Conservation (phyloP, 1,284 basidiomycete genomes). For the Apiotrichum gracile region DNA sequence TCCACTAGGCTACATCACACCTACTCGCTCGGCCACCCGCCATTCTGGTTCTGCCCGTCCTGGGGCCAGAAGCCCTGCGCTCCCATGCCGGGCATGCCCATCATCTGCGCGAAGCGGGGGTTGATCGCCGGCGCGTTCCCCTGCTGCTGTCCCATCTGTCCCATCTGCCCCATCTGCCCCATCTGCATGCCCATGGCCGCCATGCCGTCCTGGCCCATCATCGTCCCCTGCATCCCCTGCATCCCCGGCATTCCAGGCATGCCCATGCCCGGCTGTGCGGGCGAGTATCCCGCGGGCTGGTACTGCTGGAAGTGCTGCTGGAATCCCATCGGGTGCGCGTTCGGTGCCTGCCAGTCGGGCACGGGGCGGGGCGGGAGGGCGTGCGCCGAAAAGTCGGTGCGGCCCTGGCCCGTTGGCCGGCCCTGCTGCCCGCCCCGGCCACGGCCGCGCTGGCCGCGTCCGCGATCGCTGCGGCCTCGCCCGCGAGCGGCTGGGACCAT, state of each 20-base stretch:
- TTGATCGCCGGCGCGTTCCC: conserved; percentile 38
- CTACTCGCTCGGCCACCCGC: background rate
- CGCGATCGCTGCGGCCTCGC: conserved; percentile 21
- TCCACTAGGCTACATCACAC: background rate
- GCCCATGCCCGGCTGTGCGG: conserved; percentile 6
- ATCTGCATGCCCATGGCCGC: conserved; percentile 1
- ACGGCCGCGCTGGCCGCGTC: background rate
- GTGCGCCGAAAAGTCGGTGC: too few species aligned
- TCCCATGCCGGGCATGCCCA: background rate
- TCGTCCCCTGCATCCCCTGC: too few species aligned
- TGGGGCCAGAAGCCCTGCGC: conserved; percentile 1
- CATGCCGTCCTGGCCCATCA: conserved; percentile 5
- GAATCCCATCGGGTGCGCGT: background rate
- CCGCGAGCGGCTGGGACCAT: conserved; percentile 15
- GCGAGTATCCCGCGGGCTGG: conserved; percentile 9
- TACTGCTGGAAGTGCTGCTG: conserved; percentile 3
- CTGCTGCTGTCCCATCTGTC: conserved; percentile 4
- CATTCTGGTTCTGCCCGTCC: background rate
- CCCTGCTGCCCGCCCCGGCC: background rate
- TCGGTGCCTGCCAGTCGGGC: background rate
- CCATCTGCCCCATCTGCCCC: conserved; percentile 4
- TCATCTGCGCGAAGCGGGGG: conserved; percentile 37
- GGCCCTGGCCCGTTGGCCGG: background rate
- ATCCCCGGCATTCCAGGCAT: background rate
- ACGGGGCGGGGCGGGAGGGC: conserved; percentile 2